Evolutionary conservation across 2,329 filamentous ascomycete species (phyloP).

Genomic region (Penicillium sp.): DNA sequence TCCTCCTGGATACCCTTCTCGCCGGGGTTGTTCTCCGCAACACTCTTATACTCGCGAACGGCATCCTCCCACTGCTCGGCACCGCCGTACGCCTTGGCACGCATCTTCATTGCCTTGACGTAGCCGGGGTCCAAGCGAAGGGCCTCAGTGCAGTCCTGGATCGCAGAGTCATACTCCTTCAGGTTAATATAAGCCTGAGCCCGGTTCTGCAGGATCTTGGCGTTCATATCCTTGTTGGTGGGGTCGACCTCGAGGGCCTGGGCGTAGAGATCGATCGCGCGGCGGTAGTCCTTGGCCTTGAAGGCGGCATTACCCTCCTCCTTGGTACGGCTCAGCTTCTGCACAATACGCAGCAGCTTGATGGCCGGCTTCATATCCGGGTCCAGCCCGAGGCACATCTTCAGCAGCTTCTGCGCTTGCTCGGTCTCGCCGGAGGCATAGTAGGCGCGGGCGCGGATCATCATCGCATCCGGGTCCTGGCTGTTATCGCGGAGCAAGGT

Average conservation of each 20-base stretch:
- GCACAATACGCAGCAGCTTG: conserved; percentile 85
- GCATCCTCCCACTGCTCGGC: conserved; percentile 92
- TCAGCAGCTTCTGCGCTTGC: conserved; percentile 90
- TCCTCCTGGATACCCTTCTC: conserved; percentile 84
- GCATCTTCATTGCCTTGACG: conserved; percentile 89
- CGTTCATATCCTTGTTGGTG: conserved; percentile 86
- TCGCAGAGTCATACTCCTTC: conserved; percentile 81
- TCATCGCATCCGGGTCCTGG: conserved; percentile 91
- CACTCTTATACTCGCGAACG: conserved; percentile 83
- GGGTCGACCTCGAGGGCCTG: conserved; percentile 85
- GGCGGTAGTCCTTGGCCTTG: conserved; percentile 80
- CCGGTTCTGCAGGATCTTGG: conserved; percentile 92
- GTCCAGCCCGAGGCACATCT: conserved; percentile 86
- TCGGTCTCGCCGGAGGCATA: conserved; percentile 95
- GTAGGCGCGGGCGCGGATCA: conserved; percentile 83
- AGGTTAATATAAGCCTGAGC: conserved; percentile 80
- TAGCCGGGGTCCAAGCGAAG: conserved; percentile 83
- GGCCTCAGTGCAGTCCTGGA: conserved; percentile 84
- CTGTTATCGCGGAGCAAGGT: conserved; percentile 81
- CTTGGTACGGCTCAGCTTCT: conserved; percentile 92
- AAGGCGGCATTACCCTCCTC: conserved; percentile 90
- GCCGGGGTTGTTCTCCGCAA: conserved; percentile 80
- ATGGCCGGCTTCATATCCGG: conserved; percentile 89
- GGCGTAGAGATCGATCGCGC: conserved; percentile 84
- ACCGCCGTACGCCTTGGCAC: conserved; percentile 85